Conservation (phyloP, 208 protist species). For the Trypanosoma mega region DNA sequence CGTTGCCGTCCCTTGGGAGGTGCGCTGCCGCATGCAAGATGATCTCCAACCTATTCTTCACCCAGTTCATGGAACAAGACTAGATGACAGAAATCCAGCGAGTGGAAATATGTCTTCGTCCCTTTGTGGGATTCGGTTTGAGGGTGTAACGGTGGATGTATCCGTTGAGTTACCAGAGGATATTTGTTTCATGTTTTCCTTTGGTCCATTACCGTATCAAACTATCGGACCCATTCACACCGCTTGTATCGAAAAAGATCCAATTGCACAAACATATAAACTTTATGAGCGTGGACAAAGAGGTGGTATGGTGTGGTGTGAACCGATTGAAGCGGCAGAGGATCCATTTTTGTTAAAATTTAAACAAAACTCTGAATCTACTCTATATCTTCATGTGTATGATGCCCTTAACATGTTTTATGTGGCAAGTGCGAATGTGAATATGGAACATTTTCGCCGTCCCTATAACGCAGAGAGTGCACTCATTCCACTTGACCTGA, state of each 20-base stretch:
- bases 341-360: slow-evolving; percentile 60
- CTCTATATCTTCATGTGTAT: slow-evolving; percentile 83
- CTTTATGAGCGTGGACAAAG: slow-evolving; percentile 39
- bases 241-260: slow-evolving; percentile 47
- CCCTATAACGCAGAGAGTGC: slow-evolving; percentile 63
- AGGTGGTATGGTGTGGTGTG: slow-evolving; percentile 81
- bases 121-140: slow-evolving; percentile 81
- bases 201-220: slow-evolving; percentile 78
- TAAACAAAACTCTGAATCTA: slow-evolving; percentile 41
- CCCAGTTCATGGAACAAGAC: slow-evolving; percentile 48
- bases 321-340: slow-evolving; percentile 55
- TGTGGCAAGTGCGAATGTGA: slow-evolving; percentile 55
- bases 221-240: slow-evolving; percentile 65
- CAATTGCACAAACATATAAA: slow-evolving; percentile 46
- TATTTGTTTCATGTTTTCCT: slow-evolving; percentile 84
- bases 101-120: slow-evolving; percentile 38
- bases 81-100: slow-evolving; percentile 52
- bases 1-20: slow-evolving; percentile 69
- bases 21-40: slow-evolving; percentile 54
- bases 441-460: slow-evolving; percentile 67
- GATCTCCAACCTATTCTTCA: slow-evolving; percentile 75
- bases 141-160: slow-evolving; percentile 79
- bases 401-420: slow-evolving; percentile 91
- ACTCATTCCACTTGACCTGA: slow-evolving; percentile 59
- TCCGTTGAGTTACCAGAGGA: slow-evolving; percentile 55